These are phyloP conservation scores for Raphanus sativus DNA, from an alignment of 345 rosid species.

Conservation along the genomic window DNA sequence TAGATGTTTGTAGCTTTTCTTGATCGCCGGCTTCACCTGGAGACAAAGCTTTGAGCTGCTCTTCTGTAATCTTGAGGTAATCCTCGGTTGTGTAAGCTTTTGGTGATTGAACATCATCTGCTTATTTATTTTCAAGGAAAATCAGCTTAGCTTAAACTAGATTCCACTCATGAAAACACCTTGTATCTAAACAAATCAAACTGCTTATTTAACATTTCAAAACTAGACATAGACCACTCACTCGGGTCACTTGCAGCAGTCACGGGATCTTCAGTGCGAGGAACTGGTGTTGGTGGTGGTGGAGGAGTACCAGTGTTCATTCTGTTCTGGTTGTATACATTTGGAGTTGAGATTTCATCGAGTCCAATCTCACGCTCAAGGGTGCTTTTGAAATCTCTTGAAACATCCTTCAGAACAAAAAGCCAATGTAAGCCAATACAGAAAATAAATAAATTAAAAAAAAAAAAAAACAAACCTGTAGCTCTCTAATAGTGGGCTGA, in stretches of 20 bases:
- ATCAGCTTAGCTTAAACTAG: neutral
- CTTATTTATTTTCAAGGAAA: neutral
- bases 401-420: conserved; percentile 62
- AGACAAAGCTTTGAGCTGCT: conserved; percentile 67
- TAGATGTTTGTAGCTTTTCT: conserved; percentile 40
- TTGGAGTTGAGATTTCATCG: conserved; percentile 56
- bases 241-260: conserved; percentile 48
- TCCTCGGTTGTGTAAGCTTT: conserved; percentile 74
- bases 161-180: neutral
- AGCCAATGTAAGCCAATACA: neutral
- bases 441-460: too few species aligned
- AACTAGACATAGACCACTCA: conserved; percentile 42
- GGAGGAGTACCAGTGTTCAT: conserved; percentile 40
- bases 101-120: conserved; percentile 61
- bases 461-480: conserved; percentile 55
- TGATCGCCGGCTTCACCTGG: conserved; percentile 38
- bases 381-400: conserved; percentile 92
- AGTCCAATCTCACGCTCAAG: conserved; percentile 91
- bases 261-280: conserved; percentile 42
- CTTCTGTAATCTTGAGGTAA: conserved; percentile 75
- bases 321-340: conserved; percentile 46
- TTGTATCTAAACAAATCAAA: conserved; percentile 1
- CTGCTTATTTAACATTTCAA: neutral
- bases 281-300: conserved; percentile 27
- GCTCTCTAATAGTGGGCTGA: conserved; percentile 95